Evolutionary conservation across 2,329 filamentous ascomycete genomes (phyloP).

Genomic region (Aspergillus alliaceus): DNA sequence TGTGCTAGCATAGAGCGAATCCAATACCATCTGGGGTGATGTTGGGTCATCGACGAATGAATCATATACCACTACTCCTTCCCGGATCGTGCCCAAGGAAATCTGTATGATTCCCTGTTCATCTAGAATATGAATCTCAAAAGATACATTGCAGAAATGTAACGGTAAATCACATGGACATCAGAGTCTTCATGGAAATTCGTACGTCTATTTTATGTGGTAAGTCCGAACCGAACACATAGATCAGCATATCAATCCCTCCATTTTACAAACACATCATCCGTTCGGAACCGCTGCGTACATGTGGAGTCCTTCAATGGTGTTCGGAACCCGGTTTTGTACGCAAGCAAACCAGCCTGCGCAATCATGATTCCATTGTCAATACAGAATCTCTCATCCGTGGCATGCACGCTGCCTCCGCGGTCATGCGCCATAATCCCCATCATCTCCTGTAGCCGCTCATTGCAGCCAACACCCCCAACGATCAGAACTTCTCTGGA

Average conservation of each 20-base stretch:
- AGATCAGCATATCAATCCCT: conserved; percentile 52
- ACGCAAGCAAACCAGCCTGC: conserved; percentile 86
- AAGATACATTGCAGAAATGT: neutral
- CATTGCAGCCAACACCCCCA: conserved; percentile 92
- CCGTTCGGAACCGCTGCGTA: conserved; percentile 79
- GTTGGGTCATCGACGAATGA: neutral
- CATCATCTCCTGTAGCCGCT: conserved; percentile 97
- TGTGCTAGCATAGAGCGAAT: neutral
- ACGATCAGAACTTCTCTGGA: conserved; percentile 89
- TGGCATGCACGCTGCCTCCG: conserved; percentile 88
- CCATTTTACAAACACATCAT: conserved; percentile 79
- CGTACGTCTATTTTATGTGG: neutral
- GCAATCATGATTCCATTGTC: conserved; percentile 99
- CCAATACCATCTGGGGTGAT: neutral
- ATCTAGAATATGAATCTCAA: neutral
- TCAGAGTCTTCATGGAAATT: neutral
- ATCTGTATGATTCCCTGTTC: neutral
- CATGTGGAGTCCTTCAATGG: conserved; percentile 77
- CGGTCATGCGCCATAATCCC: conserved; percentile 86
- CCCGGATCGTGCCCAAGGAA: neutral
- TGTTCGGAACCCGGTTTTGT: conserved; percentile 76
- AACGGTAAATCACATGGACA: neutral
- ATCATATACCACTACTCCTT: neutral
- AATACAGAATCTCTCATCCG: conserved; percentile 96
- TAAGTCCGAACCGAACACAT: neutral